Base-by-base conservation (phyloP, 139 green algal genomes). In the Chlorella ohadii region DNA sequence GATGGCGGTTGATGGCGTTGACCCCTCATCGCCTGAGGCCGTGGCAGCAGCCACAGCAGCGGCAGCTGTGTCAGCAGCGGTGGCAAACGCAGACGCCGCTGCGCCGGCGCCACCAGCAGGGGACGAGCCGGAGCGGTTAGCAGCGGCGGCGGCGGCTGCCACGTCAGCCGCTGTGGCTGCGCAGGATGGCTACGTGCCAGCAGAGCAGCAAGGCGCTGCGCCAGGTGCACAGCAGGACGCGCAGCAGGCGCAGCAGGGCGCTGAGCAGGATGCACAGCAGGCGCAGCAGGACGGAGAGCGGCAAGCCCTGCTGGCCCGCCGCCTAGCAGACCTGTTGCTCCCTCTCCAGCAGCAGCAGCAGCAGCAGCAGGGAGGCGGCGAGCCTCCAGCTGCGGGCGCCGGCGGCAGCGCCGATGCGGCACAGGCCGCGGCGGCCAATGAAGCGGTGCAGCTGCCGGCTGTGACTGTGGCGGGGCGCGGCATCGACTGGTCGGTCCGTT, bases 401-500 rank as follows among this genome's bases (percentile, higher is more conserved):
- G 63, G 33, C 61, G n/a, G 27, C 39, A 31, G 27, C 19, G 77
- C 59, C 5, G n/a, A 41, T 0, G 77, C 38, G 28, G 27, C 28
- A 6, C 34, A 27, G 27, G 39, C 33, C 4, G 25, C 68, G 1
- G 68, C 71, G 3, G n/a, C 28, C 27, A 28, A 4, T 11, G 64
- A 11, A 38, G n/a, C n/a, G n/a, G 38, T 27, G 17, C 38, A 38
- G 65, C 78, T 75, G 81, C 57, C 71, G 0, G 27, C 57, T 4
- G n/a, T 81, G 28, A 27, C 13, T 7, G 59, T 81, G 71, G 70
- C 25, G 0, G 81, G 57, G 0, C 75, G 13, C 20, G 72, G 81
- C 12, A 72, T 91, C 63, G 91, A 96, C 66, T 68, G 57, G 15
- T 73, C 89, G 66, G 74, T 72, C 6, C n/a, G 78, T 59, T 94